Conservation (phyloP, 2,329 filamentous ascomycete genomes). For the Scleromitrula shiraiana region DNA sequence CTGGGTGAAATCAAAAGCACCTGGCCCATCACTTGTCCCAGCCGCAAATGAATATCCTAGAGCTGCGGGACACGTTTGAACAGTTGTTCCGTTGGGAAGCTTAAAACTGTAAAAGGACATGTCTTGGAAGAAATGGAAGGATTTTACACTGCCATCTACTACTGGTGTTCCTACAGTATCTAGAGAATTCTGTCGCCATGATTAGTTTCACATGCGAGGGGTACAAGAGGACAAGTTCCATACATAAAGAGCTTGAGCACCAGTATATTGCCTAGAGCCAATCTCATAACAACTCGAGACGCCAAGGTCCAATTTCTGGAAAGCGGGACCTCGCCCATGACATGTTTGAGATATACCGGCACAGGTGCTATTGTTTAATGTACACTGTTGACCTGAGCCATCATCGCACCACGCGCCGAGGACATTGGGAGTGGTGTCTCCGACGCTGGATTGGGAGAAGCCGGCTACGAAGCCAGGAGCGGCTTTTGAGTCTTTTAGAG, state of each 20-base stretch:
- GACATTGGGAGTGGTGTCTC: slow-evolving; percentile 82
- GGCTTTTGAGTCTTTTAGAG: slow-evolving; percentile 46
- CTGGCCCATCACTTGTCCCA: slow-evolving; percentile 85
- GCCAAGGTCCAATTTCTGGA: slow-evolving; percentile 59
- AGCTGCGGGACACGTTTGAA: slow-evolving; percentile 73
- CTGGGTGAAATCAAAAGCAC: slow-evolving; percentile 87
- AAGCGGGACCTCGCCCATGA: slow-evolving; percentile 65
- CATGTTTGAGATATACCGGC: slow-evolving; percentile 46
- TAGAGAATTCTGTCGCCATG: slow-evolving; percentile 19
- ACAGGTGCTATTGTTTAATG: slow-evolving; percentile 77
- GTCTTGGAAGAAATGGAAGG: slow-evolving; percentile 78
- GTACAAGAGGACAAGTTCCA: slow-evolving; percentile 10
- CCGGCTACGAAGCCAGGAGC: slow-evolving; percentile 72
- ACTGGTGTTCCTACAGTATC: slow-evolving; percentile 36
- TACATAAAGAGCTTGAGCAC: slow-evolving; percentile 49
- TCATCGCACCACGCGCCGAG: slow-evolving; percentile 85
- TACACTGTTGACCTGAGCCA: slow-evolving; percentile 63
- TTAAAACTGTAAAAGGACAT: slow-evolving; percentile 69
- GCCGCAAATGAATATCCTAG: slow-evolving; percentile 87
- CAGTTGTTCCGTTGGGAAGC: slow-evolving; percentile 62
- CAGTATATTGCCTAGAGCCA: slow-evolving; percentile 58
- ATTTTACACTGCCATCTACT: slow-evolving; percentile 59
- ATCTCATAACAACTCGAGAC: slow-evolving; percentile 70
- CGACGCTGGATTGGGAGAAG: slow-evolving; percentile 86
- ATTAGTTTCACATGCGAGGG: neutral